Conservation (phyloP, 805 yeast genomes). For the Cyberlindnera maritima region DNA sequence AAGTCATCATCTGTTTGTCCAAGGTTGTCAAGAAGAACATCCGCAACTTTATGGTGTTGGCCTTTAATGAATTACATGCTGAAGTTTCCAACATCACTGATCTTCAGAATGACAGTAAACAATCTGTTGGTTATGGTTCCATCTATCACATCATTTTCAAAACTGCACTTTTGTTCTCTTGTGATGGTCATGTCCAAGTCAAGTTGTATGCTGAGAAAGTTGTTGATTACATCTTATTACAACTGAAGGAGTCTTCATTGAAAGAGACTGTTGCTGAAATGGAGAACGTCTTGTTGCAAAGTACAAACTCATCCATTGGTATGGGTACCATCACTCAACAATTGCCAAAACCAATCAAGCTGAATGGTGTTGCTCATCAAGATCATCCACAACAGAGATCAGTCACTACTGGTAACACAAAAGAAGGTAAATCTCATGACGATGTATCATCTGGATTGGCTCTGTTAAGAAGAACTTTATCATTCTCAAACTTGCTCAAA, state of each 20-base stretch:
- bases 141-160: conserved; percentile 87
- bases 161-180: conserved; percentile 70
- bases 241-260: conserved; percentile 54
- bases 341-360: conserved; percentile 33
- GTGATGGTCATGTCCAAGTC: conserved; percentile 87
- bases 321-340: conserved; percentile 22
- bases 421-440: neutral
- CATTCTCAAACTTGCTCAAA: conserved; percentile 30
- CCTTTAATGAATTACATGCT: conserved; percentile 63
- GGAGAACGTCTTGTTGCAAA: conserved; percentile 60
- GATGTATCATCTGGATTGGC: conserved; percentile 15
- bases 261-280: conserved; percentile 62
- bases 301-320: conserved; percentile 29
- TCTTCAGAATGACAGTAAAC: conserved; percentile 32
- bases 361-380: conserved; percentile 31
- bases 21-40: conserved; percentile 67
- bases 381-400: conserved; percentile 19
- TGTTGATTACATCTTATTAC: conserved; percentile 67
- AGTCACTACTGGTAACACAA: conserved; percentile 15
- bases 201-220: conserved; percentile 67
- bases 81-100: conserved; percentile 47
- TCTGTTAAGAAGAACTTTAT: conserved; percentile 25
- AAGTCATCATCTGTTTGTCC: conserved; percentile 74
- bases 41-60: conserved; percentile 79
- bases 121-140: conserved; percentile 82